Evolutionary conservation across 768 basidiomycete species (phyloP), one percentile per base, ranked within the genome.

Genomic region (Calocybe cyanea): DNA sequence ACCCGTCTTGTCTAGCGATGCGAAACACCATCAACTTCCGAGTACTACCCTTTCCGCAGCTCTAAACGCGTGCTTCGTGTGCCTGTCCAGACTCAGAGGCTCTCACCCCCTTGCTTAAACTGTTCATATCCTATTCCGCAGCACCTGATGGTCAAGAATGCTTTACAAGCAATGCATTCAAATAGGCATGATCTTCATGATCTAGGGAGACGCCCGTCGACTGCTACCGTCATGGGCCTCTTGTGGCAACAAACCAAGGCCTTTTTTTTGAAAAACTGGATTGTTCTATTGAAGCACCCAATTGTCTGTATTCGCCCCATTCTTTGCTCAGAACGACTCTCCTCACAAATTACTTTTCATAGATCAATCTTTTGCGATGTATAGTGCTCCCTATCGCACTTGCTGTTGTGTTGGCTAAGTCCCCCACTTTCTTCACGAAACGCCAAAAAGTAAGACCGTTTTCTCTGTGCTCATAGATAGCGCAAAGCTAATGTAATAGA

Each of bases 191-290:
- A 28, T 28, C 25, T 28, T 28, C 25, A n/a, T 28, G 25, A 28
- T 28, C 25, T 28, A n/a, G 25, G 11, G 11, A 28, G 25, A 6
- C 5, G 25, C 25, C 5, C 25, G 6, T 28, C 25, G 5, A 11
- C 25, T 28, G 25, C 25, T 28, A 11, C 11, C 25, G 5, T 28
- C 25, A 38, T 38, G 37, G 20, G 20, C 37, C 50, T 73, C 20
- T 75, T 78, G 54, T 64, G 70, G 60, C 67, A 68, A 34, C 78
- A 80, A 63, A 71, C 75, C 45, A 50, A 53, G 1, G 73, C 70
- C 0, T 57, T 80, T n/a, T 68, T 71, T 46, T 66, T 71, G 67
- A 80, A 80, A 66, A 81, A 81, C 43, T 77, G 73, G 76, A 79
- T 80, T 18, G 63, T 80, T 4, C 58, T 81, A 11, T 72, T 69